Evolutionary conservation across 208 protist genomes (phyloP).

Genomic region (Borovskyia barvae): DNA sequence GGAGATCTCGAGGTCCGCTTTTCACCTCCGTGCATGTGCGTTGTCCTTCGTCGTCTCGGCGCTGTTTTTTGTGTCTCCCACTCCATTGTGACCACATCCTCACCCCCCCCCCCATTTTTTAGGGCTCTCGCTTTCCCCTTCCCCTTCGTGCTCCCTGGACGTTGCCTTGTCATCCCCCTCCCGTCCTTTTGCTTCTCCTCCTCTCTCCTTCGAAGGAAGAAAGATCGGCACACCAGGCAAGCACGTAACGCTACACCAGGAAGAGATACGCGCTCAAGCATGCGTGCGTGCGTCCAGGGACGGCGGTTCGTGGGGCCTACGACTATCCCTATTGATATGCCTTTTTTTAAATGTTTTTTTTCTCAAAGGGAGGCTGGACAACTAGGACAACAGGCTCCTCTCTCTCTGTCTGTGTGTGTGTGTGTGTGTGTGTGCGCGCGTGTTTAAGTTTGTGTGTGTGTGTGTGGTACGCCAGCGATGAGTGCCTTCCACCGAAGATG

Average conservation of each 20-base stretch:
- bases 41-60: too few species aligned
- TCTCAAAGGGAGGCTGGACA: too few species aligned
- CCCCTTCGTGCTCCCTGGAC: not conserved
- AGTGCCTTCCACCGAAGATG: too few species aligned
- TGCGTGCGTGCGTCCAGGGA: too few species aligned
- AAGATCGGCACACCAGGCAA: not conserved
- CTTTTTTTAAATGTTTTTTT: constrained; percentile 9
- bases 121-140: not conserved
- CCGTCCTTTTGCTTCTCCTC: not conserved
- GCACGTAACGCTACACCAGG: too few species aligned
- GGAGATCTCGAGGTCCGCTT: too few species aligned
- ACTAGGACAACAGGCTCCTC: too few species aligned
- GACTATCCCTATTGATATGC: constrained; percentile 5
- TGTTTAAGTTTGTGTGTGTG: not conserved
- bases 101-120: not conserved
- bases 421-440: not conserved
- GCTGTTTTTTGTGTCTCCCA: not conserved
- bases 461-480: not conserved
- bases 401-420: not conserved
- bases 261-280: too few species aligned
- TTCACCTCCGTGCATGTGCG: too few species aligned
- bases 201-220: not conserved
- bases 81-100: constrained; percentile 3
- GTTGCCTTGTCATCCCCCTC: not conserved
- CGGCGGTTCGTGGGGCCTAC: too few species aligned